These are phyloP conservation scores for Lactarius psammicola DNA, from an alignment of 768 basidiomycete genomes.

Conservation along the genomic window DNA sequence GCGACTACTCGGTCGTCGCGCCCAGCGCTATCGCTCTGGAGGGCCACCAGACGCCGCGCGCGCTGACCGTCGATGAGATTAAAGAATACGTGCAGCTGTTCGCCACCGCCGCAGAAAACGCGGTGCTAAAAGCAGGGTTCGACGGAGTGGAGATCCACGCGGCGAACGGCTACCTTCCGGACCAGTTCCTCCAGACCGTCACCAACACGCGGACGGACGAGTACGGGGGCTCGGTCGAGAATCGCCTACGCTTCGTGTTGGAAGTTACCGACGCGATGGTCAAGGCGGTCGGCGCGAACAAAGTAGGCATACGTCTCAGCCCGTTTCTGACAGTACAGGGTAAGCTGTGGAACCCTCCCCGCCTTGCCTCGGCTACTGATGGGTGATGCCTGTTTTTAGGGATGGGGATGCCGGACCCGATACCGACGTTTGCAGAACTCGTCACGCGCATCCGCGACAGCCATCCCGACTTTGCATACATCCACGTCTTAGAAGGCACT, in stretches of 20 bases:
- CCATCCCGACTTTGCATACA: no score
- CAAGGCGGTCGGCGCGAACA: conserved; percentile 39
- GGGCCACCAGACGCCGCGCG: conserved; percentile 36
- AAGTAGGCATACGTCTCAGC: conserved; percentile 38
- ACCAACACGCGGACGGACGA: conserved; percentile 44
- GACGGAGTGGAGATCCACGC: conserved; percentile 36
- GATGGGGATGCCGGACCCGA: no score
- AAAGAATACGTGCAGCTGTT: conserved; percentile 51
- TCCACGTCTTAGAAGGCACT: no score
- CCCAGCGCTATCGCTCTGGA: neutral
- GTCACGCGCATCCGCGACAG: no score
- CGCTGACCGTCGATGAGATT: conserved; percentile 49
- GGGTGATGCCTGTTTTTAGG: no score
- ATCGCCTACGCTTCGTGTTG: conserved; percentile 42
- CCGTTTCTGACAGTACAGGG: conserved; percentile 28
- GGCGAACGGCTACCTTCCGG: conserved; percentile 35
- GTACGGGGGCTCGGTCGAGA: conserved; percentile 49
- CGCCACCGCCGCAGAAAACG: conserved; percentile 35
- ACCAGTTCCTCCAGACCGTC: conserved; percentile 41
- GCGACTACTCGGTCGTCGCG: neutral
- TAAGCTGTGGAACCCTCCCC: neutral
- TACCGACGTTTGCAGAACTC: no score
- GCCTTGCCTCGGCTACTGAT: no score
- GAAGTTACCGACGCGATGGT: conserved; percentile 40
- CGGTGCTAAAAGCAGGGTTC: conserved; percentile 34